A percentile compares a stretch with the other conserved stretches of the same genome.
phyloP scores from a whole-genome alignment of 257 asterid species.

The Euphrasia confusa region DNA sequence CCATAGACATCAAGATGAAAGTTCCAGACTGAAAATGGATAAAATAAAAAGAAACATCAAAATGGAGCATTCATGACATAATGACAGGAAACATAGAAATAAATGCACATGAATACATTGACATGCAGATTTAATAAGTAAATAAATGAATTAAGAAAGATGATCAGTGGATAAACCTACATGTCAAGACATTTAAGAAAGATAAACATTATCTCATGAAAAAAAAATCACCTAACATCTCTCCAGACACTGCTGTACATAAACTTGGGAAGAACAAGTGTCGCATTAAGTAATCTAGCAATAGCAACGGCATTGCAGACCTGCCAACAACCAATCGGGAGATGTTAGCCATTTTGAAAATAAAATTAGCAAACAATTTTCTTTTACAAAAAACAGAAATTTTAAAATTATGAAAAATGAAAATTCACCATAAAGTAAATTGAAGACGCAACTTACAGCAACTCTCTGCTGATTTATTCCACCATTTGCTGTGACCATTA shows the following conservation, averaged over 20 bases:
- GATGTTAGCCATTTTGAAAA: not conserved
- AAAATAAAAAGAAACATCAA: too few relatives aligned
- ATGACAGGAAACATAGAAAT: too few relatives aligned
- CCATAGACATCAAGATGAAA: too few relatives aligned
- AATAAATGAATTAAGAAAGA: too few relatives aligned
- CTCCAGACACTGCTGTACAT: conserved; percentile 97
- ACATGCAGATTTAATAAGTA: not conserved
- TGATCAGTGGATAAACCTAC: conserved; percentile 1
- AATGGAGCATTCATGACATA: too few relatives aligned
- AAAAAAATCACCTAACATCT: conserved; percentile 58
- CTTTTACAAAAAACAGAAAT: not conserved
- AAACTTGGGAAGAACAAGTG: conserved; percentile 86
- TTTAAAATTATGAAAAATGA: not conserved
- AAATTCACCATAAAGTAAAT: conserved; percentile 22
- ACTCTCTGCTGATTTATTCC: conserved; percentile 99
- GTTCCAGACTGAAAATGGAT: too few relatives aligned
- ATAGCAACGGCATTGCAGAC: conserved; percentile 96
- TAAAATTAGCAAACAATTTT: not conserved
- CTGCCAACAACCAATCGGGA: conserved; percentile 38
- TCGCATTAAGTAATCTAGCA: conserved; percentile 92
- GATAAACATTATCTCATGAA: conserved; percentile 8
- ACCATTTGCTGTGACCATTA: conserved; percentile 94
- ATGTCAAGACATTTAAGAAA: conserved; percentile 5
- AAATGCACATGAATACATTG: not conserved
- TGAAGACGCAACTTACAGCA: conserved; percentile 65